These are phyloP conservation scores for Ustilago lituana DNA, from an alignment of 1,284 basidiomycete species.

Conservation along the genomic window DNA sequence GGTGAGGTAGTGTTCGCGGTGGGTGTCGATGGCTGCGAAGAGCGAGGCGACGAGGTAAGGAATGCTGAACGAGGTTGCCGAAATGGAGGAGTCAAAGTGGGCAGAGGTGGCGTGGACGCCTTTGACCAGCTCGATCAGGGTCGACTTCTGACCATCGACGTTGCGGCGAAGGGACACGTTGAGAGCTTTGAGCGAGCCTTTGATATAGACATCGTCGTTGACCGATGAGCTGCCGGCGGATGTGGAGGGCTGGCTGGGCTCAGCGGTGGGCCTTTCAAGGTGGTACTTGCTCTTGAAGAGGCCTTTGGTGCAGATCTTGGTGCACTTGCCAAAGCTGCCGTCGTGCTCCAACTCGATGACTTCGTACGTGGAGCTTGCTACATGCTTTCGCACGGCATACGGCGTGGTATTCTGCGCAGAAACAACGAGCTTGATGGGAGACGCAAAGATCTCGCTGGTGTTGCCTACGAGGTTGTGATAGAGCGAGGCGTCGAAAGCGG, in stretches of 20 bases:
- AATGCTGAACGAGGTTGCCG: slow-evolving; percentile 8
- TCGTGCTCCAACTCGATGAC: slow-evolving; percentile 33
- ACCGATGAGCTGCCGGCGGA: too few species aligned
- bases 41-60: slow-evolving; percentile 38
- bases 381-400: slow-evolving; percentile 40
- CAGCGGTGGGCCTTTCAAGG: slow-evolving; percentile 15
- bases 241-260: neutral
- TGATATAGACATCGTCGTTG: slow-evolving; percentile 40
- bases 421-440: slow-evolving; percentile 31
- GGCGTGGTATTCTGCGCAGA: slow-evolving; percentile 16
- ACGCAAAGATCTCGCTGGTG: slow-evolving; percentile 20
- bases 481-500: slow-evolving; percentile 20
- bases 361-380: slow-evolving; percentile 46
- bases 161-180: slow-evolving; percentile 31
- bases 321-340: slow-evolving; percentile 28
- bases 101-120: slow-evolving; percentile 36
- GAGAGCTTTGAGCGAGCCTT: slow-evolving; percentile 39
- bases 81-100: slow-evolving; percentile 35
- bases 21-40: slow-evolving; percentile 41
- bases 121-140: slow-evolving; percentile 37
- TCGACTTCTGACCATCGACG: slow-evolving; percentile 29
- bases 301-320: slow-evolving; percentile 45
- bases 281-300: slow-evolving; percentile 48
- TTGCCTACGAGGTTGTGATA: slow-evolving; percentile 28
- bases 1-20: slow-evolving; percentile 68